These are phyloP conservation scores for Diaporthe nobilis DNA, from an alignment of 2,329 filamentous ascomycete species.

Conservation along the genomic window DNA sequence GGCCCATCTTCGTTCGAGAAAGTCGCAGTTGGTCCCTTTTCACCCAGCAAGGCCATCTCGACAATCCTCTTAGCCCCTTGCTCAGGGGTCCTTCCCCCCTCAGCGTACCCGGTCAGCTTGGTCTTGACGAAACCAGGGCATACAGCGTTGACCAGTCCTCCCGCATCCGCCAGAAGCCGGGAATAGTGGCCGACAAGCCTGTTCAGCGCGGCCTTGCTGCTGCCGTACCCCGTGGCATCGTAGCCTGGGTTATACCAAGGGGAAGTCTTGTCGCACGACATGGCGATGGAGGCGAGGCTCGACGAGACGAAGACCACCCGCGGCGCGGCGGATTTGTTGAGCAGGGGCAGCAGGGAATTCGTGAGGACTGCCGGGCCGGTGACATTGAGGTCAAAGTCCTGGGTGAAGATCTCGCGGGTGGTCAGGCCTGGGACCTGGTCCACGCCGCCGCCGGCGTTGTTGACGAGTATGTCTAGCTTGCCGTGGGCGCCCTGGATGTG, in stretches of 20 bases:
- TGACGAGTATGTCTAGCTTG: slow-evolving; percentile 54
- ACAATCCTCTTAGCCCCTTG: background rate
- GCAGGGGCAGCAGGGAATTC: slow-evolving; percentile 49
- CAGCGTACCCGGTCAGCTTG: background rate
- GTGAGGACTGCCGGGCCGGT: slow-evolving; percentile 50
- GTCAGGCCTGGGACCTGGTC: slow-evolving; percentile 36
- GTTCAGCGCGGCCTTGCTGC: slow-evolving; percentile 60
- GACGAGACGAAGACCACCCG: slow-evolving; percentile 57
- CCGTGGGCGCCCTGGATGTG: slow-evolving; percentile 46
- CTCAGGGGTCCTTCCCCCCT: background rate
- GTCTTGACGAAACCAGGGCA: slow-evolving; percentile 55
- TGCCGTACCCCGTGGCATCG: slow-evolving; percentile 54
- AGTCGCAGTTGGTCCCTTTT: background rate
- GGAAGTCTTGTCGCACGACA: slow-evolving; percentile 46
- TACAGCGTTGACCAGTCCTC: slow-evolving; percentile 53
- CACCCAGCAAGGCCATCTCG: background rate
- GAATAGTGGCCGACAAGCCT: slow-evolving; percentile 55
- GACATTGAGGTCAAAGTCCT: slow-evolving; percentile 56
- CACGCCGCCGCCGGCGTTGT: slow-evolving; percentile 51
- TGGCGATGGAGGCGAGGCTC: slow-evolving; percentile 52
- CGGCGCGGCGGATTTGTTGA: slow-evolving; percentile 48
- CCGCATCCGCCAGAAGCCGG: slow-evolving; percentile 48
- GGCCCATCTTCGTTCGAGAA: background rate
- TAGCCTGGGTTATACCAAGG: slow-evolving; percentile 44
- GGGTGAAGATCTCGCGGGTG: slow-evolving; percentile 53